phyloP scores from a whole-genome alignment of 1,139 yeast species.

The Suhomyces chickasaworum region DNA sequence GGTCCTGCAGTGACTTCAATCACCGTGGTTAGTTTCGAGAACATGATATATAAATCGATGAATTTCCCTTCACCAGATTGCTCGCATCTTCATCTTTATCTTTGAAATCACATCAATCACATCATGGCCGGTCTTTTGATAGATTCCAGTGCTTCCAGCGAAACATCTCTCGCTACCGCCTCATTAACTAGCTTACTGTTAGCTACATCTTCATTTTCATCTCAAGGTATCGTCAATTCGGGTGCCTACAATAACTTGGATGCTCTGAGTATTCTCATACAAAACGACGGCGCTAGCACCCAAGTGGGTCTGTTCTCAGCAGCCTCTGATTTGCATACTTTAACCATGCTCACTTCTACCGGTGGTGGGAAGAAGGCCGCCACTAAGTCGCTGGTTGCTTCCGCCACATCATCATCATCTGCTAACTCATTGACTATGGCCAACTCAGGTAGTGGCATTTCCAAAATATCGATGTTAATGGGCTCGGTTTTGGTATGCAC shows the following conservation, averaged over 20 bases:
- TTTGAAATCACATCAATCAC: background rate
- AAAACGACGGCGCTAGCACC: constrained; percentile 14
- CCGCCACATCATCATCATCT: constrained; percentile 11
- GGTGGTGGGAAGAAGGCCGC: constrained; percentile 13
- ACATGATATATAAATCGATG: constrained; percentile 6
- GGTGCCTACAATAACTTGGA: constrained; percentile 4
- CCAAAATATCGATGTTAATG: constrained; percentile 12
- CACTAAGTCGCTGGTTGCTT: constrained; percentile 9
- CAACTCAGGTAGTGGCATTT: constrained; percentile 6
- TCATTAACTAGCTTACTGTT: constrained; percentile 15
- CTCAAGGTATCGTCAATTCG: background rate
- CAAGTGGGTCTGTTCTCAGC: constrained; percentile 13
- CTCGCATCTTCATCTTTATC: too few relatives aligned
- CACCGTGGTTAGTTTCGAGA: background rate
- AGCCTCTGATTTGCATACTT: constrained; percentile 16
- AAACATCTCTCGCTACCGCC: constrained; percentile 12
- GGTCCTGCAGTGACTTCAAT: constrained; percentile 1
- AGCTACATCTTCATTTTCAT: constrained; percentile 5
- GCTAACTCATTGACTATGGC: constrained; percentile 6
- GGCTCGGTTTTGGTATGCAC: constrained; percentile 14
- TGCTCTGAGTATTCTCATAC: constrained; percentile 10
- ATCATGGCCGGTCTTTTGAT: constrained; percentile 17
- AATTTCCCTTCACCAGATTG: background rate
- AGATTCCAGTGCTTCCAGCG: constrained; percentile 13
- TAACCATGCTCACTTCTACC: constrained; percentile 12